Evolutionary conservation across 768 basidiomycete genomes (phyloP), one percentile per base, ranked within the genome.

Genomic region (Glaciozyma antarctica): DNA sequence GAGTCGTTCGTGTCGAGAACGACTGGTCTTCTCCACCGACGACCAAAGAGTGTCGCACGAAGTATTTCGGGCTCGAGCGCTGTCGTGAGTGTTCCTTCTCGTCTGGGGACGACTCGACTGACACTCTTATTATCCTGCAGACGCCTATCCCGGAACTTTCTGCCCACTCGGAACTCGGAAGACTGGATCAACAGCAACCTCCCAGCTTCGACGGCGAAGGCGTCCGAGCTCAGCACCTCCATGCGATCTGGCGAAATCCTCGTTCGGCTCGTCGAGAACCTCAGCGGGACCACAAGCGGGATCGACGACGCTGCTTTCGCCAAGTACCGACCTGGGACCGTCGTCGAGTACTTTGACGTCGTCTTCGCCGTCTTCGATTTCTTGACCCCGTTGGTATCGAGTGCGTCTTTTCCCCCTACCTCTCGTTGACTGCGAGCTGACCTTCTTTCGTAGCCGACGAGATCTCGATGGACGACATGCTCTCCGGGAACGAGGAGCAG

Each of bases 401-500:
- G 57, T 58, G 57, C 70, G 79, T 94, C 19, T 88, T 90, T 32
- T 90, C 91, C 21, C 79, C 94, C 34, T 92, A 94, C 79, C 81
- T 83, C 63, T 78, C 94, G 62, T 94, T 95, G 77, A 93, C 57
- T 85, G 1, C 93, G 63, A 1, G 38, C 38, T 41, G 12, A 19
- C 26, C 48, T 48, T 44, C 49, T 10, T 30, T 38, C 60, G 87
- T 87, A 78, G 88, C 94, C 80, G 92, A 88, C 13, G 84, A 85
- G 66, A 86, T 97, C 41, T 91, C 88, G 72, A 93, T 95, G 77
- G 94, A 94, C 74, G 94, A 98, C 77, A 81, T 98, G 43, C 81
- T 89, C 58, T 83, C 84, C 66, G 89, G 88, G 38, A 88, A 87
- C 75, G 80, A 84, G 56, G 86, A 87, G 53, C 92, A 89, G 79